These are phyloP conservation scores for Neofusicoccum ribis DNA, from an alignment of 2,329 filamentous ascomycete species.

Conservation along the genomic window DNA sequence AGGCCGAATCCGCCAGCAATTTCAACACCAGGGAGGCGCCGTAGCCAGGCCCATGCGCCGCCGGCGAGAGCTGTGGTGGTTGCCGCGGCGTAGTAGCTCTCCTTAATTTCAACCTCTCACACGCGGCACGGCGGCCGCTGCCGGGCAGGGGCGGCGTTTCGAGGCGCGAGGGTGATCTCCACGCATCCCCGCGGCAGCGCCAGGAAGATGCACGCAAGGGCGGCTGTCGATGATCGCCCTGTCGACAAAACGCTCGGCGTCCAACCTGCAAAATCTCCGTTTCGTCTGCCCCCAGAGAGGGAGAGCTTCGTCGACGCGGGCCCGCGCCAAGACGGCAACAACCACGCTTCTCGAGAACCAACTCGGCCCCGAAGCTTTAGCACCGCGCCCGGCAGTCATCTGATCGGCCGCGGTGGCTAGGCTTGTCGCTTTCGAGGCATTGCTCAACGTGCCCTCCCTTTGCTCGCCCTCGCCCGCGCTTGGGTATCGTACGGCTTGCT, in stretches of 20 bases:
- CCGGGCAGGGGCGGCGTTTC: not conserved
- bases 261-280: constrained; percentile 17
- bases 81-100: not conserved
- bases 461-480: not conserved
- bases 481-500: not conserved
- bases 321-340: constrained; percentile 1
- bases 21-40: not conserved
- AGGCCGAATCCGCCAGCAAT: not conserved
- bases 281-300: not conserved
- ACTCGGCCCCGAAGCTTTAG: constrained; percentile 10
- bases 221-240: constrained; percentile 8
- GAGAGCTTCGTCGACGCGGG: not conserved
- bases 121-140: not conserved
- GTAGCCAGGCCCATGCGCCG: not conserved
- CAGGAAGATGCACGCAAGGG: constrained; percentile 8
- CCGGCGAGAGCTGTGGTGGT: not conserved
- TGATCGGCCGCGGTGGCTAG: not conserved
- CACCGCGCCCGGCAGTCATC: constrained; percentile 12
- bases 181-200: constrained; percentile 7
- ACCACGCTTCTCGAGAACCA: not conserved
- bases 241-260: constrained; percentile 7
- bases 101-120: constrained; percentile 10
- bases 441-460: constrained; percentile 1
- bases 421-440: constrained; percentile 13
- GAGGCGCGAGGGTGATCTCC: not conserved